These are phyloP conservation scores for Crithidia fasciculata DNA, from an alignment of 208 protist species.

Conservation along the genomic window DNA sequence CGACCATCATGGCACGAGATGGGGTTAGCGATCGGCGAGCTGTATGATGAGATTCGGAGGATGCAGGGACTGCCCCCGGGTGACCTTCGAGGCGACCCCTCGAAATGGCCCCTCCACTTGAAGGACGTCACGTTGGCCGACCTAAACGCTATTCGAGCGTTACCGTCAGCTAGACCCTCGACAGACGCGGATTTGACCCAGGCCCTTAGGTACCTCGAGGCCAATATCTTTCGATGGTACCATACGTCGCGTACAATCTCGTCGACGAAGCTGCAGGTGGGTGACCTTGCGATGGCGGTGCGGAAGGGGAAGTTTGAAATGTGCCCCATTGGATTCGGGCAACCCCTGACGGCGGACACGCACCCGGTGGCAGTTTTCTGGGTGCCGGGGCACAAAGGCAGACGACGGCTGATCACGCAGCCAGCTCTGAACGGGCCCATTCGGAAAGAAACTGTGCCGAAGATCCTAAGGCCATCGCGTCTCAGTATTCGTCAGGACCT, in stretches of 20 bases:
- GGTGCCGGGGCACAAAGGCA: slow-evolving; percentile 3
- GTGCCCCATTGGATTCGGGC: neutral
- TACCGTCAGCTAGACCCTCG: neutral
- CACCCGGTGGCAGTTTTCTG: slow-evolving; percentile 3
- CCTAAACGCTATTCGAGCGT: neutral
- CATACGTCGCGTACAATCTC: slow-evolving; percentile 5
- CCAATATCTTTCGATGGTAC: neutral
- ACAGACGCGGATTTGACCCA: neutral
- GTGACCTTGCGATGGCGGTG: neutral
- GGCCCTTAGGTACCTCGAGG: neutral
- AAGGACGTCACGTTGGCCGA: neutral
- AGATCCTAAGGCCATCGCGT: neutral
- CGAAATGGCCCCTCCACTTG: neutral
- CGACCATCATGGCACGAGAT: neutral
- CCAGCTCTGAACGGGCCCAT: slow-evolving; percentile 4
- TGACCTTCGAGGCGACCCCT: neutral
- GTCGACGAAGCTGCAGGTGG: neutral
- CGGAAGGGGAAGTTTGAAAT: slow-evolving; percentile 4
- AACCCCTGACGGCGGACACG: neutral
- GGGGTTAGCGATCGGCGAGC: neutral
- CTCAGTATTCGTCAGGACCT: neutral
- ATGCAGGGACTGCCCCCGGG: neutral
- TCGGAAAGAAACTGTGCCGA: neutral
- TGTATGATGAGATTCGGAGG: slow-evolving; percentile 2
- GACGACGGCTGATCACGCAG: slow-evolving; percentile 10